These are phyloP conservation scores for Xerocomus potaroensis DNA, from an alignment of 768 basidiomycete species.

Conservation along the genomic window DNA sequence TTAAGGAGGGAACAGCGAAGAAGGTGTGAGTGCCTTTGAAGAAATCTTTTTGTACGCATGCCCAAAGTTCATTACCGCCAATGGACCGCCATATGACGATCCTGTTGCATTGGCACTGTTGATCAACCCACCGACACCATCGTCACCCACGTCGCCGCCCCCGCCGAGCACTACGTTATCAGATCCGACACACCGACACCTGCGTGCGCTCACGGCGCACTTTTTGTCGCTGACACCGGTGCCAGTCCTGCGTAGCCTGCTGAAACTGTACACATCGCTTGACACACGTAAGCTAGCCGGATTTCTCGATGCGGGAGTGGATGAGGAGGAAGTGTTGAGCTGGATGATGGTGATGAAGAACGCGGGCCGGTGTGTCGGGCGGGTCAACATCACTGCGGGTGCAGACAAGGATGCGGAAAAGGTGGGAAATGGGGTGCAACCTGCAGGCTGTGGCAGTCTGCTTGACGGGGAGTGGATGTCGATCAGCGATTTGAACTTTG, in stretches of 20 bases:
- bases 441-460: slow-evolving; percentile 35
- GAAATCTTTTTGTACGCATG: slow-evolving; percentile 87
- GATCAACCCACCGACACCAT: slow-evolving; percentile 34
- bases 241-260: slow-evolving; percentile 83
- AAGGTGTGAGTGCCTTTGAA: slow-evolving; percentile 50
- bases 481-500: slow-evolving; percentile 93
- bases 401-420: slow-evolving; percentile 35
- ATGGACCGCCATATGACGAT: slow-evolving; percentile 92
- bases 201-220: slow-evolving; percentile 79
- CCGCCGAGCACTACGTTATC: slow-evolving; percentile 7
- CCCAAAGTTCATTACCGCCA: slow-evolving; percentile 95
- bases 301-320: slow-evolving; percentile 70
- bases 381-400: slow-evolving; percentile 39
- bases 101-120: slow-evolving; percentile 52
- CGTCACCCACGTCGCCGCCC: slow-evolving; percentile 29
- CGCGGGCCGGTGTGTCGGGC: slow-evolving; percentile 67
- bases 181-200: slow-evolving; percentile 83
- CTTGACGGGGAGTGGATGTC: slow-evolving; percentile 84
- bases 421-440: slow-evolving; percentile 23
- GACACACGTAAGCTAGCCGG: slow-evolving; percentile 88
- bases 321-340: slow-evolving; percentile 92
- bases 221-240: slow-evolving; percentile 72
- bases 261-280: slow-evolving; percentile 93
- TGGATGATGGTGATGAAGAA: slow-evolving; percentile 98
- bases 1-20: slow-evolving; percentile 42